These are phyloP conservation scores for Kodamaea derodonti DNA, from an alignment of 1,139 yeast species.

Conservation along the genomic window DNA sequence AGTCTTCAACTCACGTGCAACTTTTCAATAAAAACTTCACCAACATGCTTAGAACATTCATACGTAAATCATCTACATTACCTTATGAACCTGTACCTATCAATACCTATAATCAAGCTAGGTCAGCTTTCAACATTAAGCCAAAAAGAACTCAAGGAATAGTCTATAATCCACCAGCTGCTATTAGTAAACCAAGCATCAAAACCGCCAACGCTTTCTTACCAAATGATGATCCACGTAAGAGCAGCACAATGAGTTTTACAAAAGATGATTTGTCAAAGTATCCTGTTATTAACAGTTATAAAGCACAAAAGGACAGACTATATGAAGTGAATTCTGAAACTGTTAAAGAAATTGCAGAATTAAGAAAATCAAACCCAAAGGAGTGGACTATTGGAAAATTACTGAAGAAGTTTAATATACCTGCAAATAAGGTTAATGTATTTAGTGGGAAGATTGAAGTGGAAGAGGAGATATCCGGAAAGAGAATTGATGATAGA, in stretches of 20 bases:
- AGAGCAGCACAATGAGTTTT: slow-evolving; percentile 20
- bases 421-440: slow-evolving; percentile 26
- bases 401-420: slow-evolving; percentile 58
- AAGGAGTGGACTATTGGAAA: slow-evolving; percentile 61
- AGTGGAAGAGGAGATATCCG: slow-evolving; percentile 11
- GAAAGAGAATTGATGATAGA: slow-evolving; percentile 41
- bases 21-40: neutral
- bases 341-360: slow-evolving; percentile 58
- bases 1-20: neutral
- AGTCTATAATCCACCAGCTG: slow-evolving; percentile 37
- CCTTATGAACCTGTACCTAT: slow-evolving; percentile 36
- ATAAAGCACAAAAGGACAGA: slow-evolving; percentile 33
- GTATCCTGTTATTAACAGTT: slow-evolving; percentile 50
- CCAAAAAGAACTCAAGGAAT: slow-evolving; percentile 39
- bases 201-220: slow-evolving; percentile 71
- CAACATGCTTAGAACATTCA: slow-evolving; percentile 12
- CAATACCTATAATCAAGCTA: slow-evolving; percentile 34
- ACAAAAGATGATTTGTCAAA: slow-evolving; percentile 42
- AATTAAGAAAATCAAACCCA: slow-evolving; percentile 61
- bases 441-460: slow-evolving; percentile 21
- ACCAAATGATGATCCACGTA: slow-evolving; percentile 62
- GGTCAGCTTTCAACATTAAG: slow-evolving; percentile 43
- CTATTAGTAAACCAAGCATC: slow-evolving; percentile 14
- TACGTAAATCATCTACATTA: slow-evolving; percentile 17
- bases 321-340: slow-evolving; percentile 58